phyloP scores from a whole-genome alignment of 2,329 filamentous ascomycete species.

The Xylariales sp. region DNA sequence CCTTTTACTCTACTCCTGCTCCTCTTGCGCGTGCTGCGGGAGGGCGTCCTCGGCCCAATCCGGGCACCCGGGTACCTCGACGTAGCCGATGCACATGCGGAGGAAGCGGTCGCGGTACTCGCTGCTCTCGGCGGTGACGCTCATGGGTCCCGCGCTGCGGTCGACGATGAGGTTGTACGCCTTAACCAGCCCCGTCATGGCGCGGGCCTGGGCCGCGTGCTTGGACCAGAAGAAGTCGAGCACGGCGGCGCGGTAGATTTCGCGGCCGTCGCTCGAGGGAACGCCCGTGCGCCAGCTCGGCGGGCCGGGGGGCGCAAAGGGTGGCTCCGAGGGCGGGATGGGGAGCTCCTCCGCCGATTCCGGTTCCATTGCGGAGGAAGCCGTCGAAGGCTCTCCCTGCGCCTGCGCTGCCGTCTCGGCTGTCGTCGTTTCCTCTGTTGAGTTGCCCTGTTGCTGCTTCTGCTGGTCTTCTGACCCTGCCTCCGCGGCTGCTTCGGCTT shows the following conservation, averaged over 20 bases:
- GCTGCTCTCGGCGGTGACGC: conserved; percentile 63
- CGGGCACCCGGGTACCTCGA: conserved; percentile 24
- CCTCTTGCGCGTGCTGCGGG: background rate
- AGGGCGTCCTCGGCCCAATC: no score
- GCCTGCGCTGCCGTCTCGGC: no score
- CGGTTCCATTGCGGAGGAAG: no score
- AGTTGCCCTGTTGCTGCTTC: no score
- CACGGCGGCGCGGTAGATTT: conserved; percentile 62
- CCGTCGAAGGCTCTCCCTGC: no score
- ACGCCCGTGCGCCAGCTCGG: conserved; percentile 60
- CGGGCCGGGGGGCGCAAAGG: conserved; percentile 26
- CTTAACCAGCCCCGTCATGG: conserved; percentile 62
- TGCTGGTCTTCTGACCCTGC: conserved; percentile 37
- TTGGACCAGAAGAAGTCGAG: conserved; percentile 79
- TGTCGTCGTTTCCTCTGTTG: no score
- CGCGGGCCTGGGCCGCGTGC: conserved; percentile 61
- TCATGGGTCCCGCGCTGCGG: conserved; percentile 70
- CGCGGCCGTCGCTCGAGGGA: conserved; percentile 56
- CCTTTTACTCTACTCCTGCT: background rate
- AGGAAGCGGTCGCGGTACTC: conserved; percentile 60
- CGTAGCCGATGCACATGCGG: conserved; percentile 41
- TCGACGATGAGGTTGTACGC: conserved; percentile 58
- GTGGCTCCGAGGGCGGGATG: conserved; percentile 22
- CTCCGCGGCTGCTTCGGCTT: conserved; percentile 14
- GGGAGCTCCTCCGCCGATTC: conserved; percentile 7